Evolutionary conservation across 257 asterid species (phyloP).

Genomic region (Linderniella brevidens): DNA sequence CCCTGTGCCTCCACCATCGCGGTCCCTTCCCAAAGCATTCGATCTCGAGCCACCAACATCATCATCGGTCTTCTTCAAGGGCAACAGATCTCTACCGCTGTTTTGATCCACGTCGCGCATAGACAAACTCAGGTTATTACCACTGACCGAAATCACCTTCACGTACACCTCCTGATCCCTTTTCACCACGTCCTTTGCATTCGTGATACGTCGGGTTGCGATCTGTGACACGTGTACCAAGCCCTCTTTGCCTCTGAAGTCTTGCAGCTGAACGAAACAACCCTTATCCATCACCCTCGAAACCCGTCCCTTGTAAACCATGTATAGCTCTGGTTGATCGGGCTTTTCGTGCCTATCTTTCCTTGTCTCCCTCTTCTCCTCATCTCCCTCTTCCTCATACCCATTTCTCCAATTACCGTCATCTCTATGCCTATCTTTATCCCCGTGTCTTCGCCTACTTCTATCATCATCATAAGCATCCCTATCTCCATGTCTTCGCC

Average conservation of each 20-base stretch:
- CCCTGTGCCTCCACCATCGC: constrained; percentile 29
- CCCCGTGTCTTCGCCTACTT: constrained; percentile 17
- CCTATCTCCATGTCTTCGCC: too few relatives aligned
- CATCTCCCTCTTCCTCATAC: constrained; percentile 32
- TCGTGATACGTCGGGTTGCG: constrained; percentile 63
- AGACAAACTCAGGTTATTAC: constrained; percentile 64
- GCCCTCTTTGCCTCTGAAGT: constrained; percentile 70
- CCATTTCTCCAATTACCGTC: constrained; percentile 16
- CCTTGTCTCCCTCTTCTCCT: constrained; percentile 19
- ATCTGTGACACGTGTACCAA: constrained; percentile 77
- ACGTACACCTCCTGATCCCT: constrained; percentile 85
- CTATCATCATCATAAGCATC: constrained; percentile 10
- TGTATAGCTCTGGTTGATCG: constrained; percentile 51
- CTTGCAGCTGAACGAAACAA: constrained; percentile 75
- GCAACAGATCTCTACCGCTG: constrained; percentile 64
- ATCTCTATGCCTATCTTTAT: constrained; percentile 15
- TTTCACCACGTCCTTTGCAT: constrained; percentile 83
- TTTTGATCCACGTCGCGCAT: constrained; percentile 95
- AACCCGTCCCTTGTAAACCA: constrained; percentile 69
- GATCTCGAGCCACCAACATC: constrained; percentile 30
- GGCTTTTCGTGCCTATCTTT: constrained; percentile 14
- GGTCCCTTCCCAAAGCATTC: constrained; percentile 33
- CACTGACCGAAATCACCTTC: constrained; percentile 64
- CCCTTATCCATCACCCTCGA: constrained; percentile 85
- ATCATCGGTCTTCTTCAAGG: constrained; percentile 49